Conservation (phyloP, 1,139 yeast species). For the Blastobotrys proliferans region DNA sequence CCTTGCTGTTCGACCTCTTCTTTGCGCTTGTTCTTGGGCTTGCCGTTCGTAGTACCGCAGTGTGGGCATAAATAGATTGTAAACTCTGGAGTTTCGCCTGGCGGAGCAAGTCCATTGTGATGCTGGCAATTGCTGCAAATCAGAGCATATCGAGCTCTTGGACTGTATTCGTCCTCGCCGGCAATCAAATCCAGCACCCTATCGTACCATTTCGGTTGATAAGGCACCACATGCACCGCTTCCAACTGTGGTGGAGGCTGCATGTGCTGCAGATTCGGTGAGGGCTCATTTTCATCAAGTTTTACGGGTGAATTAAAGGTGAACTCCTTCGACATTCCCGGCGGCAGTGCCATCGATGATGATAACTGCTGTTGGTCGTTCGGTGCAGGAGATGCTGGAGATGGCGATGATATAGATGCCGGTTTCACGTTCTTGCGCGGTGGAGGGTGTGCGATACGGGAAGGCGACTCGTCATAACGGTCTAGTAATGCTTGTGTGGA, state of each 20-base stretch:
- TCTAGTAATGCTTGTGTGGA: slow-evolving; percentile 68
- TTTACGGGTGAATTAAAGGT: slow-evolving; percentile 5
- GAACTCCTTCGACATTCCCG: slow-evolving; percentile 6
- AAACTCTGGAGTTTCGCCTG: slow-evolving; percentile 52
- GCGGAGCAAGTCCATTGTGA: slow-evolving; percentile 84
- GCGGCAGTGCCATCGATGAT: neutral
- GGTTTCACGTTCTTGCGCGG: neutral
- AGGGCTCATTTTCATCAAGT: neutral
- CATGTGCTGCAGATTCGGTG: neutral
- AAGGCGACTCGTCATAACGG: slow-evolving; percentile 43
- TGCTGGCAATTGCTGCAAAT: slow-evolving; percentile 60
- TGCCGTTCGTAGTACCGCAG: slow-evolving; percentile 60
- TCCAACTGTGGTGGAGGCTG: slow-evolving; percentile 6
- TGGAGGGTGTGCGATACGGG: slow-evolving; percentile 5
- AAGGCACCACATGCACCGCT: slow-evolving; percentile 15
- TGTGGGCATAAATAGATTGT: slow-evolving; percentile 67
- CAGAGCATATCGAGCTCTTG: slow-evolving; percentile 64
- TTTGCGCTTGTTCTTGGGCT: slow-evolving; percentile 10
- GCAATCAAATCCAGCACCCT: slow-evolving; percentile 49
- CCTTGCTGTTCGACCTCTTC: slow-evolving; percentile 1
- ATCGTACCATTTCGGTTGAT: slow-evolving; percentile 39
- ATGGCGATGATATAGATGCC: neutral
- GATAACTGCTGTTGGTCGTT: too few species aligned
- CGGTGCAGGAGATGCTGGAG: neutral
- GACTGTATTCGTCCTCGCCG: slow-evolving; percentile 67